Evolutionary conservation across 2,329 filamentous ascomycete genomes (phyloP).

Genomic region (Cercospora sp.): DNA sequence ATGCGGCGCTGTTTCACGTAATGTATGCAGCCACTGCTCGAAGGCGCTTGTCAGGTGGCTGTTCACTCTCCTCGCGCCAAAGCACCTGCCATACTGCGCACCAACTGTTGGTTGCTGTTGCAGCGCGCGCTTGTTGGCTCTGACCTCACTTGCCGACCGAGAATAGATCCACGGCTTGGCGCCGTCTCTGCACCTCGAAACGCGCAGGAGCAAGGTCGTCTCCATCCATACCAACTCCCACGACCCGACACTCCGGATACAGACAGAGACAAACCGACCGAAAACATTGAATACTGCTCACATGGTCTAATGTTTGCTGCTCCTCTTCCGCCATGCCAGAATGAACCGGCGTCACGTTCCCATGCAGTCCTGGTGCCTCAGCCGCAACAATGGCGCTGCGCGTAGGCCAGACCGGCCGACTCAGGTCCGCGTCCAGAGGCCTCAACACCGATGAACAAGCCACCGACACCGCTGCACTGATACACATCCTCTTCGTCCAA

Average conservation of each 20-base stretch:
- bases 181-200: background rate
- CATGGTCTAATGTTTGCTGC: conserved; percentile 18
- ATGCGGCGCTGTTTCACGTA: background rate
- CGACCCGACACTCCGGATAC: background rate
- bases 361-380: conserved; percentile 14
- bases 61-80: background rate
- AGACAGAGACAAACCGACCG: background rate
- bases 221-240: background rate
- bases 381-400: conserved; percentile 30
- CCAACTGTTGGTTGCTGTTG: background rate
- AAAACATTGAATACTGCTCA: background rate
- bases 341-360: conserved; percentile 21
- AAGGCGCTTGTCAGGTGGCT: background rate
- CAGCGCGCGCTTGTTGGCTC: background rate
- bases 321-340: conserved; percentile 7
- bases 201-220: background rate
- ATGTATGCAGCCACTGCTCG: background rate
- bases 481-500: conserved; percentile 25
- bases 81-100: background rate
- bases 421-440: conserved; percentile 33
- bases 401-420: conserved; percentile 27
- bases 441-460: conserved; percentile 32
- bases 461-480: conserved; percentile 29
- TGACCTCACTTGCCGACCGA: background rate
- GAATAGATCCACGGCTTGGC: background rate